Percentiles rank a stretch among this genome's conserved stretches.
phyloP scores from a whole-genome alignment of 306 rosid species.

The Inga laurina region DNA sequence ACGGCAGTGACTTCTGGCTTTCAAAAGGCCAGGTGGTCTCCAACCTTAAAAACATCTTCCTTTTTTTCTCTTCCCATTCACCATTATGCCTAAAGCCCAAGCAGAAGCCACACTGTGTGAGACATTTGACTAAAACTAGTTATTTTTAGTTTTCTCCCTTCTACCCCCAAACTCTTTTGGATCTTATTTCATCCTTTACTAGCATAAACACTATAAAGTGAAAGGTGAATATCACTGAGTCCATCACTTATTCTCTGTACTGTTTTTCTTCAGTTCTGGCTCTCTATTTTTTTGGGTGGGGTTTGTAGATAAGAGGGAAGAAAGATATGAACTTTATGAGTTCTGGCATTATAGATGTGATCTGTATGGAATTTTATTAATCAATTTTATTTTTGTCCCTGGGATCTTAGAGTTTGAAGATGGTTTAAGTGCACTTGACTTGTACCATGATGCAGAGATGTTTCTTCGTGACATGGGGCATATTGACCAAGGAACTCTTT shows the following conservation, averaged over 20 bases:
- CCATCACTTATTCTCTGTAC: neutral
- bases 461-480: slow-evolving; percentile 62
- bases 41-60: neutral
- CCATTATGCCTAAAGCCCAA: neutral
- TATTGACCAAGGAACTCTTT: slow-evolving; percentile 31
- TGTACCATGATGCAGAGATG: slow-evolving; percentile 67
- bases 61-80: neutral
- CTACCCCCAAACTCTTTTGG: too few relatives aligned
- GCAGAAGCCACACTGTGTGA: neutral
- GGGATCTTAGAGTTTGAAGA: slow-evolving; percentile 51
- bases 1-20: too few relatives aligned
- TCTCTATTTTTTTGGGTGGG: neutral
- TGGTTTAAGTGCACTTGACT: slow-evolving; percentile 62
- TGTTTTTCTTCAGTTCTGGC: neutral
- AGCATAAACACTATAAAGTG: too few relatives aligned
- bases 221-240: too few relatives aligned
- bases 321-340: too few relatives aligned
- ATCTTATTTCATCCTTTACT: too few relatives aligned
- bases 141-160: neutral
- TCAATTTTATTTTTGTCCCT: neutral
- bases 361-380: too few relatives aligned
- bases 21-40: neutral
- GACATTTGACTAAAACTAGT: neutral
- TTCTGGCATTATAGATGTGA: too few relatives aligned
- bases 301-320: neutral